A percentile compares a stretch with the other conserved stretches of the same genome.
phyloP scores from a whole-genome alignment of 202 grass and related monocot genomes.

The Cymbopogon flexuosus region DNA sequence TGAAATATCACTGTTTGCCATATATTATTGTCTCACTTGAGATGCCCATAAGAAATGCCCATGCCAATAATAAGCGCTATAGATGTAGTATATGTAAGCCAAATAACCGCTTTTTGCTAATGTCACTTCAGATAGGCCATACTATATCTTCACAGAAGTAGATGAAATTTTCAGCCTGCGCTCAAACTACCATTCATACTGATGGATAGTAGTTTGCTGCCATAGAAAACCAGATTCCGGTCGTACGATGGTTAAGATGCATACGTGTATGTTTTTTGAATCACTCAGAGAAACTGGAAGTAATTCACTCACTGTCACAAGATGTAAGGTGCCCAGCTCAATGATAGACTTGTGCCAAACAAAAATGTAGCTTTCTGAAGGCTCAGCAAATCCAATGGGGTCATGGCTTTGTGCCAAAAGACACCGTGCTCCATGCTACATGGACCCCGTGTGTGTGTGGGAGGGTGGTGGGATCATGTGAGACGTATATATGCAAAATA shows the following conservation, averaged over 20 bases:
- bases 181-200: conserved; percentile 14
- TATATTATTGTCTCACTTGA: conserved; percentile 22
- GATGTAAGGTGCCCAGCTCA: conserved; percentile 52
- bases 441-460: conserved; percentile 32
- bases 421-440: conserved; percentile 53
- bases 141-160: conserved; percentile 21
- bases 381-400: conserved; percentile 66
- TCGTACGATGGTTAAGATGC: conserved; percentile 62
- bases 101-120: conserved; percentile 33
- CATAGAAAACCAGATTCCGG: conserved; percentile 24
- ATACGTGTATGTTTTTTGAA: conserved; percentile 61
- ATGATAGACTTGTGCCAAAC: conserved; percentile 56
- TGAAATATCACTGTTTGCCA: conserved; percentile 17
- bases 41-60: conserved; percentile 6
- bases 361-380: conserved; percentile 75
- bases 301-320: conserved; percentile 50
- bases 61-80: background rate
- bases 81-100: conserved; percentile 26
- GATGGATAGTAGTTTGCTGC: conserved; percentile 31
- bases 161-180: conserved; percentile 29
- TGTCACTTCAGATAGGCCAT: conserved; percentile 17
- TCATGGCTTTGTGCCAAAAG: conserved; percentile 63
- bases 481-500: conserved; percentile 17
- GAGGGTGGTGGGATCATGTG: conserved; percentile 5
- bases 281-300: conserved; percentile 43